Evolutionary conservation across 75 land plant genomes (phyloP).

Genomic region (Pseudotsuga menziesii): DNA sequence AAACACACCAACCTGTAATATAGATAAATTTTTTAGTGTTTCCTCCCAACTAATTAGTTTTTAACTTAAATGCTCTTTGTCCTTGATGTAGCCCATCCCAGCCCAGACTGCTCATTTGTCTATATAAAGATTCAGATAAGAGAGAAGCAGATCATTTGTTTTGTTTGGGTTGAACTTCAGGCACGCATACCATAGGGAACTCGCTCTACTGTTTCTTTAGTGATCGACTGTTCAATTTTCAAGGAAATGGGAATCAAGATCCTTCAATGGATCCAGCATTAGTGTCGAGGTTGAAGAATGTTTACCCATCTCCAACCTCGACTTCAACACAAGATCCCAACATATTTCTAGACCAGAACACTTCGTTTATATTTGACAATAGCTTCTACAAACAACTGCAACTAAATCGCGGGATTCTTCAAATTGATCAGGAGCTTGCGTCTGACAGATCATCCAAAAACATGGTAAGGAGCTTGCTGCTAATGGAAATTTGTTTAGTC

Average conservation of each 20-base stretch:
- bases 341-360: conserved; percentile 30
- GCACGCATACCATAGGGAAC: conserved; percentile 73
- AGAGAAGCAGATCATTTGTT: too few species aligned
- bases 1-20: too few species aligned
- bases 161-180: conserved; percentile 1
- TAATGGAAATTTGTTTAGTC: conserved; percentile 18
- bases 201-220: conserved; percentile 56
- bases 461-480: conserved; percentile 22
- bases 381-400: conserved; percentile 36
- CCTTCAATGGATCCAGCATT: conserved; percentile 45
- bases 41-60: too few species aligned
- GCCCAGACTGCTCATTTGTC: too few species aligned
- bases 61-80: too few species aligned
- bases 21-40: too few species aligned
- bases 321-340: background rate
- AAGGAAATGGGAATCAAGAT: conserved; percentile 45
- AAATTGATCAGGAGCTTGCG: conserved; percentile 50
- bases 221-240: conserved; percentile 60
- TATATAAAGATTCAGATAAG: too few species aligned
- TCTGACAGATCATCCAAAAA: conserved; percentile 20
- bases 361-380: conserved; percentile 47
- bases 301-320: conserved; percentile 29
- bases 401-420: conserved; percentile 44
- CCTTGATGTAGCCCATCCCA: too few species aligned
- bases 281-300: conserved; percentile 16